Evolutionary conservation across 495 filamentous ascomycete species (phyloP), one percentile per base, ranked within the genome.

Genomic region (Penicillium cosmopolitanum): DNA sequence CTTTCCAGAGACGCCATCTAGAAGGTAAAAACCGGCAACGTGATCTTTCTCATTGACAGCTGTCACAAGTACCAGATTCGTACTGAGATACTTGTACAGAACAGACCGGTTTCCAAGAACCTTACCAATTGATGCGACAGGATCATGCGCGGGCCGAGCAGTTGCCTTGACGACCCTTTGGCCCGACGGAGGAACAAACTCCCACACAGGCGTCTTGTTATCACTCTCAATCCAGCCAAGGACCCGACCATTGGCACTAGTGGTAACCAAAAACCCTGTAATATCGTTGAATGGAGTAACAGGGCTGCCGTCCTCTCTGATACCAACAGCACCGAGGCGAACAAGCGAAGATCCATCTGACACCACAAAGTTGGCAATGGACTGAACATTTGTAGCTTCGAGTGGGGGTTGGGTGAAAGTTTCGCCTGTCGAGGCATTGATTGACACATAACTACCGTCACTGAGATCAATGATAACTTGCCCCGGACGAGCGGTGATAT

Each of bases 21-120:
- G 77, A 19, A 98, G 81, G 64, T 96, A 92, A 61, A 97, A 82
- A 1, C 85, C 85, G 8, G 88, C 87, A 2, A 80, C 72, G 21
- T 69, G 47, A 16, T 62, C 50, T 51, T 75, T 73, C 35, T 86
- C 81, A 54, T 88, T 77, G 16, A 87, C 77, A 8, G 92, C 84
- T 1, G 91, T 90, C 52, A 97, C 79, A 0, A 96, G 84, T 7
- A 93, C 77, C 5, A 93, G 79, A 73, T 98, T 97, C 1, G 90
- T 88, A 74, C 93, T 95, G 23, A 99, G 77, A 71, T 97, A 97
- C 77, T 99, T 99, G 84, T 98, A 99, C 58, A 96, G 82, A 42
- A 99, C 95, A 1, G 87, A 89, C 18, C 95, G 87, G 66, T 98
- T 87, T 51, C 92, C 93, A 34, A 98, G 84, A 18, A 96, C 95